phyloP scores from a whole-genome alignment of 2,329 filamentous ascomycete genomes.

The Epichloe scottii region DNA sequence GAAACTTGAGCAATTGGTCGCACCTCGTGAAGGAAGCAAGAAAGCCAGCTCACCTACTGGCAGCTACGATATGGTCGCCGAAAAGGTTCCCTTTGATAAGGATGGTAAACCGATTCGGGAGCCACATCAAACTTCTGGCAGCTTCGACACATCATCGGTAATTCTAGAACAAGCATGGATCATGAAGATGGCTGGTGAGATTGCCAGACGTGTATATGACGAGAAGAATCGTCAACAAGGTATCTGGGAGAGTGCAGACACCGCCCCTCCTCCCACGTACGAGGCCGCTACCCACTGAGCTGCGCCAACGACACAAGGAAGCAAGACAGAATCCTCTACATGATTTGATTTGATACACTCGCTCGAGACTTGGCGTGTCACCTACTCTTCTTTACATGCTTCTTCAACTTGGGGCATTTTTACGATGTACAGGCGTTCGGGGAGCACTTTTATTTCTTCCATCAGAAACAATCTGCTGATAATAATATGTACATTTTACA shows the following conservation, averaged over 20 bases:
- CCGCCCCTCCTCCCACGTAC: slow-evolving; percentile 50
- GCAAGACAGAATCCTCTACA: not conserved
- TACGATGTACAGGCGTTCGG: slow-evolving; percentile 1
- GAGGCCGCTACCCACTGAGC: slow-evolving; percentile 28
- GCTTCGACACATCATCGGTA: slow-evolving; percentile 39
- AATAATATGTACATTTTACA: not conserved
- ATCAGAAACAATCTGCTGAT: not conserved
- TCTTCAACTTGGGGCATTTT: slow-evolving; percentile 3
- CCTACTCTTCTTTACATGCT: slow-evolving; percentile 5
- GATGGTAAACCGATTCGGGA: slow-evolving; percentile 19
- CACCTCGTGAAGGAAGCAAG: slow-evolving; percentile 12
- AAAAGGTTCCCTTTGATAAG: slow-evolving; percentile 17
- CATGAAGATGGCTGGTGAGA: slow-evolving; percentile 87
- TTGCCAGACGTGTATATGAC: slow-evolving; percentile 75
- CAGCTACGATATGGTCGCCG: slow-evolving; percentile 2
- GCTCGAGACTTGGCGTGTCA: not conserved
- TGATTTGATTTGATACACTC: not conserved
- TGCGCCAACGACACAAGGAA: not conserved
- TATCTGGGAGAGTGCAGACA: slow-evolving; percentile 38
- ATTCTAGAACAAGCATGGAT: slow-evolving; percentile 78
- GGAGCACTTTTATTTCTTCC: slow-evolving; percentile 1
- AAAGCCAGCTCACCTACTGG: slow-evolving; percentile 5
- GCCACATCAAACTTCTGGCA: slow-evolving; percentile 14
- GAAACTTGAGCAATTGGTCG: slow-evolving; percentile 13
- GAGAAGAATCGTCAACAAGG: slow-evolving; percentile 49